Percentiles rank a stretch among this genome's conserved stretches.
Conservation (phyloP, 2,329 filamentous ascomycete genomes). For the Penicillium sp. region DNA sequence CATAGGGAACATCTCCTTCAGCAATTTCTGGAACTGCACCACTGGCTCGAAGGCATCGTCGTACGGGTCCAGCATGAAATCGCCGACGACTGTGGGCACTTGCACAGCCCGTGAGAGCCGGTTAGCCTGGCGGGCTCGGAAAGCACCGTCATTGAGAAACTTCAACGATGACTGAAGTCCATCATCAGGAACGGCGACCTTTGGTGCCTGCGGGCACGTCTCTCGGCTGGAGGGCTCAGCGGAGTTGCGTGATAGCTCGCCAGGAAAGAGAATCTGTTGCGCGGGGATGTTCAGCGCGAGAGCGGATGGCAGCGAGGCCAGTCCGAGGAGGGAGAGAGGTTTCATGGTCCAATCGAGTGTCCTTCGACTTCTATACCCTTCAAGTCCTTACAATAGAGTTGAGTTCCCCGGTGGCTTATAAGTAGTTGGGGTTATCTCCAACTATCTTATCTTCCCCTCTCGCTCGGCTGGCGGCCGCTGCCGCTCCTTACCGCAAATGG, state of each 20-base stretch:
- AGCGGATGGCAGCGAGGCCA: slow-evolving; percentile 18
- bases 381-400: neutral
- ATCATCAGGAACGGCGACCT: slow-evolving; percentile 27
- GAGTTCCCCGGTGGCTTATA: neutral
- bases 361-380: neutral
- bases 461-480: slow-evolving; percentile 15
- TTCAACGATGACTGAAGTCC: slow-evolving; percentile 27
- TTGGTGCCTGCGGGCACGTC: slow-evolving; percentile 32
- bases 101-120: slow-evolving; percentile 57
- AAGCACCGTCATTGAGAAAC: slow-evolving; percentile 30
- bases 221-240: slow-evolving; percentile 11
- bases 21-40: slow-evolving; percentile 51
- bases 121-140: slow-evolving; percentile 43
- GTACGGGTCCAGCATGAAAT: slow-evolving; percentile 45
- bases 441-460: slow-evolving; percentile 15
- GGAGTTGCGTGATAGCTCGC: slow-evolving; percentile 1
- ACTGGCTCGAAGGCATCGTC: slow-evolving; percentile 62
- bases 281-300: slow-evolving; percentile 27
- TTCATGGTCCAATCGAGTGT: slow-evolving; percentile 13
- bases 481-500: slow-evolving; percentile 18
- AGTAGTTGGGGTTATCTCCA: slow-evolving; percentile 1
- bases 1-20: slow-evolving; percentile 53
- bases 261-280: slow-evolving; percentile 24
- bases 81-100: slow-evolving; percentile 48
- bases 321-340: slow-evolving; percentile 13